Conservation (phyloP, 1,139 yeast species). For the Nakaseomyces bracarensis region DNA sequence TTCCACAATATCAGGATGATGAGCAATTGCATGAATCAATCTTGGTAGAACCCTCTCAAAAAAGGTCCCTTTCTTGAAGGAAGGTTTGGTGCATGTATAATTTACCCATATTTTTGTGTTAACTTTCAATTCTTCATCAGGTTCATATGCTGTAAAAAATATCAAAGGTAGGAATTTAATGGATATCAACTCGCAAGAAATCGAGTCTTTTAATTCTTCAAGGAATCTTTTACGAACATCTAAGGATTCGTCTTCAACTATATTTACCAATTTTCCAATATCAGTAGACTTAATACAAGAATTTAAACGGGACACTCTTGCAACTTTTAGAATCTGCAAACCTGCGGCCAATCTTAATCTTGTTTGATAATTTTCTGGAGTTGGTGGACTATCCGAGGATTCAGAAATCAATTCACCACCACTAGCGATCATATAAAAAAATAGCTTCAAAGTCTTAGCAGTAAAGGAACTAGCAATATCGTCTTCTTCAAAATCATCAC, state of each 20-base stretch:
- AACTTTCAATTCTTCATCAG: slow-evolving; percentile 41
- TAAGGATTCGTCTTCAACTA: slow-evolving; percentile 60
- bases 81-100: slow-evolving; percentile 44
- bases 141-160: slow-evolving; percentile 73
- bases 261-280: slow-evolving; percentile 45
- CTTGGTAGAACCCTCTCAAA: slow-evolving; percentile 62
- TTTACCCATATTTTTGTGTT: slow-evolving; percentile 65
- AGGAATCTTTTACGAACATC: slow-evolving; percentile 51
- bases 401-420: slow-evolving; percentile 72
- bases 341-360: slow-evolving; percentile 67
- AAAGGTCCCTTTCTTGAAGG: slow-evolving; percentile 38
- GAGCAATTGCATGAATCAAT: slow-evolving; percentile 62
- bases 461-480: slow-evolving; percentile 37
- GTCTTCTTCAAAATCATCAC: slow-evolving; percentile 23
- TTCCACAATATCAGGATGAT: slow-evolving; percentile 59
- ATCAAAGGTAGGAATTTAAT: slow-evolving; percentile 59
- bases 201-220: slow-evolving; percentile 42
- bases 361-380: slow-evolving; percentile 56
- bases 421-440: slow-evolving; percentile 59
- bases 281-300: slow-evolving; percentile 45
- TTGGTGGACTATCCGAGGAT: slow-evolving; percentile 40
- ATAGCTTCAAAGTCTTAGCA: slow-evolving; percentile 58
- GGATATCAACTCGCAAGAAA: slow-evolving; percentile 49
- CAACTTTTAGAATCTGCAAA: slow-evolving; percentile 52
- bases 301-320: slow-evolving; percentile 47